Conservation (phyloP, 257 asterid genomes). For the Mitragyna speciosa region DNA sequence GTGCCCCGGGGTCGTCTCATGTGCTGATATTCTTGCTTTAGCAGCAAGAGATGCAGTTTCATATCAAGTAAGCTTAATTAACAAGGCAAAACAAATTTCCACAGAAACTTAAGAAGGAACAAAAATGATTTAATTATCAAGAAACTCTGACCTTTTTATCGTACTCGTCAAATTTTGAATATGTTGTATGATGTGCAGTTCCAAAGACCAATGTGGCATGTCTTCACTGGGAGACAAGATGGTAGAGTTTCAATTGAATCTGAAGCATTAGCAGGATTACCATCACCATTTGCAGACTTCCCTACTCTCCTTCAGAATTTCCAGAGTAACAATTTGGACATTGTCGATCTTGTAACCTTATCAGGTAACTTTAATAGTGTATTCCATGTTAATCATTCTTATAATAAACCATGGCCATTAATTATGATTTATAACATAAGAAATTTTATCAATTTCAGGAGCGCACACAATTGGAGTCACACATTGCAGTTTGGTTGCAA, state of each 20-base stretch:
- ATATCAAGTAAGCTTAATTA: constrained; percentile 16
- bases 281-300: constrained; percentile 22
- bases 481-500: constrained; percentile 38
- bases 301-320: constrained; percentile 21
- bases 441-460: constrained; percentile 24
- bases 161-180: neutral
- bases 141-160: neutral
- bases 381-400: too few relatives aligned
- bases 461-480: constrained; percentile 53
- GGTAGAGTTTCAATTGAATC: constrained; percentile 24
- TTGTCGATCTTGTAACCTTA: constrained; percentile 28
- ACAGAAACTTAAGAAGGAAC: too few relatives aligned
- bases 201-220: constrained; percentile 17
- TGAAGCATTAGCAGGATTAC: constrained; percentile 23
- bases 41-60: constrained; percentile 42
- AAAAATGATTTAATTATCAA: too few relatives aligned
- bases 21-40: constrained; percentile 71
- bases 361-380: constrained; percentile 12
- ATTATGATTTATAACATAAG: neutral
- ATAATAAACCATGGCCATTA: too few relatives aligned
- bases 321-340: constrained; percentile 12
- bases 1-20: constrained; percentile 72
- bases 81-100: too few relatives aligned
- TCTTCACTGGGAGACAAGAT: constrained; percentile 31
- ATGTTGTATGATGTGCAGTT: constrained; percentile 12